Evolutionary conservation across 1,284 basidiomycete genomes (phyloP).

Genomic region (Pterulicium gracile): DNA sequence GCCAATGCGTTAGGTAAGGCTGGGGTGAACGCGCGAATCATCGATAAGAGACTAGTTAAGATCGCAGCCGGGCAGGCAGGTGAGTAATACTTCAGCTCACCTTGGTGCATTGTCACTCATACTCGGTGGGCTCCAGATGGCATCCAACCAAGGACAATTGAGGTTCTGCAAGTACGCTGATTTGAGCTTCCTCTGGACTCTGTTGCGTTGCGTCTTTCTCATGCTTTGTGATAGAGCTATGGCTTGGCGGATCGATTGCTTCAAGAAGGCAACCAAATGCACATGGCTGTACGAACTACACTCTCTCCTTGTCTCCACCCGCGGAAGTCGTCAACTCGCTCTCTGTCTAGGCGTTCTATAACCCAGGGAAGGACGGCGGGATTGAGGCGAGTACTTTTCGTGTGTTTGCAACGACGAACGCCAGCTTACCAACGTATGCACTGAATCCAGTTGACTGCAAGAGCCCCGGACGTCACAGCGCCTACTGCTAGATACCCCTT

Average conservation of each 20-base stretch:
- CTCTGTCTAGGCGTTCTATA: conserved; percentile 39
- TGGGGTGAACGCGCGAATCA: conserved; percentile 30
- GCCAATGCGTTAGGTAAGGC: conserved; percentile 30
- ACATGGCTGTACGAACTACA: conserved; percentile 29
- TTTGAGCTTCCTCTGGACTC: neutral
- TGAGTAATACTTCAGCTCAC: conserved; percentile 17
- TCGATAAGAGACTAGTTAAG: conserved; percentile 33
- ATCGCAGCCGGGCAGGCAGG: conserved; percentile 67
- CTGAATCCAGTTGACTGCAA: conserved; percentile 26
- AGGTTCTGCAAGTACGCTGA: neutral
- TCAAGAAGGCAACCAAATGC: conserved; percentile 31
- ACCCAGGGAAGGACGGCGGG: conserved; percentile 25
- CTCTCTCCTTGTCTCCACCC: too few species aligned
- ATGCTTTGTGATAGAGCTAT: conserved; percentile 28
- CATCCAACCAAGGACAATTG: conserved; percentile 39
- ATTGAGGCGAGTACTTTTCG: conserved; percentile 21
- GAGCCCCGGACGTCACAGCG: conserved; percentile 45
- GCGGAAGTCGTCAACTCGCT: too few species aligned
- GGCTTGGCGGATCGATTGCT: conserved; percentile 34
- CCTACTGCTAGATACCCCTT: conserved; percentile 40
- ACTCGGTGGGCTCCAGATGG: neutral
- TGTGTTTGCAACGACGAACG: too few species aligned
- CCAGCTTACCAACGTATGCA: conserved; percentile 10
- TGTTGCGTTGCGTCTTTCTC: neutral
- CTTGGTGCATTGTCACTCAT: neutral